phyloP scores from a whole-genome alignment of 768 basidiomycete genomes.

The Rhizopogon vesiculosus region DNA sequence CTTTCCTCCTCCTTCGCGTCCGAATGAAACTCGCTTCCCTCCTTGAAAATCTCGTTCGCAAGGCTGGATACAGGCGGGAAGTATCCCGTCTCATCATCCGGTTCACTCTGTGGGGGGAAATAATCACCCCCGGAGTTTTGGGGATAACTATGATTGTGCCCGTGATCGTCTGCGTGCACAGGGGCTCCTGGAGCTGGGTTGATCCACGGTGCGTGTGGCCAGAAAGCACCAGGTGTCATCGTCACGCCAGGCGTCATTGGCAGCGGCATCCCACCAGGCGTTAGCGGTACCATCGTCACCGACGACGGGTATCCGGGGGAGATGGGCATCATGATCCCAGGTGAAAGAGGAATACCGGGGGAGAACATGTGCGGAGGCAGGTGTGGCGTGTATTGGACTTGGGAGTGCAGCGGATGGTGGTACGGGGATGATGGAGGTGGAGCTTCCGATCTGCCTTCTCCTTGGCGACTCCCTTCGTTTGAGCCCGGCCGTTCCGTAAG shows the following conservation, averaged over 20 bases:
- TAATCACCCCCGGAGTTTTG: conserved; percentile 21
- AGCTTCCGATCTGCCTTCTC: not conserved
- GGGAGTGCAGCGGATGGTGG: conserved; percentile 13
- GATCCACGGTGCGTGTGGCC: conserved; percentile 51
- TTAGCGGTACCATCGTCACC: conserved; percentile 18
- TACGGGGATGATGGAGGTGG: conserved; percentile 7
- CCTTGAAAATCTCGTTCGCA: conserved; percentile 33
- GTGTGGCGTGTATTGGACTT: conserved; percentile 11
- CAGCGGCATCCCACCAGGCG: conserved; percentile 3
- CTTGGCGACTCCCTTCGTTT: conserved; percentile 7
- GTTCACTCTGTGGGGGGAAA: conserved; percentile 35
- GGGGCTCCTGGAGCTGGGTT: conserved; percentile 66
- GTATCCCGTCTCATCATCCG: conserved; percentile 28
- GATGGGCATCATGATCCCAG: conserved; percentile 23
- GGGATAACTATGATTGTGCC: conserved; percentile 5
- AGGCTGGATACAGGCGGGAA: conserved; percentile 37
- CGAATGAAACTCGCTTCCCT: conserved; percentile 5
- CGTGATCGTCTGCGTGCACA: conserved; percentile 26
- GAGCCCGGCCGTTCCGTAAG: not conserved
- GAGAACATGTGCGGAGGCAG: conserved; percentile 23
- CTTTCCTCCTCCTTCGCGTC: not conserved
- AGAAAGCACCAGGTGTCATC: conserved; percentile 74
- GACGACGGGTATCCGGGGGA: conserved; percentile 20
- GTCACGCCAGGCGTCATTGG: conserved; percentile 53
- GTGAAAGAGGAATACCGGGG: conserved; percentile 26